phyloP scores from a whole-genome alignment of 108 stramenopile species.

The Cyclotella choctawhatcheeana region DNA sequence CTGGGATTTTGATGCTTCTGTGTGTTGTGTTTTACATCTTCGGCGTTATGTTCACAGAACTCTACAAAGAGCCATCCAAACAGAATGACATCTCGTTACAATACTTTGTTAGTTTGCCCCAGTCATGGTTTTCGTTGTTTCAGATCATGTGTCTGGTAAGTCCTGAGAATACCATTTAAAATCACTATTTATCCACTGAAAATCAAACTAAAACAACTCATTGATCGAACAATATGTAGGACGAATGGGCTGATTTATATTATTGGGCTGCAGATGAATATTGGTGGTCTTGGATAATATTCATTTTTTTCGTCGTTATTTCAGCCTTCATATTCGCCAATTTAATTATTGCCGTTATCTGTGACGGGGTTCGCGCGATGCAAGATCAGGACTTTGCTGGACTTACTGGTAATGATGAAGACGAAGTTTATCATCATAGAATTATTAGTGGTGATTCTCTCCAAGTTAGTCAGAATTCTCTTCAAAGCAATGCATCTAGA shows the following conservation, averaged over 20 bases:
- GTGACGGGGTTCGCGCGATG: conserved; percentile 69
- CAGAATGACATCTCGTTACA: conserved; percentile 5
- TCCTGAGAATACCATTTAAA: not conserved
- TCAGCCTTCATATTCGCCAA: conserved; percentile 79
- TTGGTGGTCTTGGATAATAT: conserved; percentile 68
- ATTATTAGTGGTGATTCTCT: not conserved
- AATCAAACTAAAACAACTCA: too few relatives aligned
- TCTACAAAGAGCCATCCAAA: conserved; percentile 37
- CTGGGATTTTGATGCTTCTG: conserved; percentile 61
- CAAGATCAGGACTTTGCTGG: conserved; percentile 60
- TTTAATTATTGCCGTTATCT: conserved; percentile 84
- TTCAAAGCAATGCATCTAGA: not conserved
- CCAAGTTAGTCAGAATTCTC: not conserved
- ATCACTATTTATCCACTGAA: too few relatives aligned
- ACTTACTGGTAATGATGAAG: conserved; percentile 35
- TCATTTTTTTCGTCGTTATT: conserved; percentile 68
- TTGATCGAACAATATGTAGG: too few relatives aligned
- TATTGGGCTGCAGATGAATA: conserved; percentile 7
- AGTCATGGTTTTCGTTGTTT: conserved; percentile 67
- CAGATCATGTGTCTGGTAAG: conserved; percentile 75
- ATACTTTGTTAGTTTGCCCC: conserved; percentile 59
- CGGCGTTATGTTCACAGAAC: conserved; percentile 65
- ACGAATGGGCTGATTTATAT: not conserved
- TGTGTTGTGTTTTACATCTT: conserved; percentile 73
- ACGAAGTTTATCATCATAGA: not conserved